These are phyloP conservation scores for Auricularia sp. DNA, from an alignment of 768 basidiomycete species.

Conservation along the genomic window DNA sequence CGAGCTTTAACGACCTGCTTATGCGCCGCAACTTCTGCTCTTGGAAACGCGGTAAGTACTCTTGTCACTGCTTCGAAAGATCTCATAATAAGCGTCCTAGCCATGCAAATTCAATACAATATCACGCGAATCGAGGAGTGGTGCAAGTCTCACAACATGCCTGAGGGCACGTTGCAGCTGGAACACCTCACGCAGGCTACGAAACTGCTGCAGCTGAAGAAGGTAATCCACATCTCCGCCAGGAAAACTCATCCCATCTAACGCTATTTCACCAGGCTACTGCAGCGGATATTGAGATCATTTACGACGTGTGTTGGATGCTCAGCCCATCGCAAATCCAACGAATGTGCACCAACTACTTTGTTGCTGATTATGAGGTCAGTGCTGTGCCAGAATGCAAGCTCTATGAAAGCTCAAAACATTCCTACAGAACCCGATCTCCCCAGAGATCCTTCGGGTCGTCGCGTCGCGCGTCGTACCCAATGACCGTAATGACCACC, in stretches of 20 bases:
- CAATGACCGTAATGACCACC: constrained; percentile 93
- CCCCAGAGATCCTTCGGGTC: constrained; percentile 91
- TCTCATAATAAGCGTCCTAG: constrained; percentile 32
- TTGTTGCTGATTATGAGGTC: constrained; percentile 98
- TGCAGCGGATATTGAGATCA: constrained; percentile 93
- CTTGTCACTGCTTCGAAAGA: not conserved
- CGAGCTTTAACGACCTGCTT: constrained; percentile 94
- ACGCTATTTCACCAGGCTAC: constrained; percentile 50
- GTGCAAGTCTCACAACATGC: constrained; percentile 99
- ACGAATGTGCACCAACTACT: constrained; percentile 98
- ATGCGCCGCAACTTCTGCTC: constrained; percentile 99
- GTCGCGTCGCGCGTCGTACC: constrained; percentile 93
- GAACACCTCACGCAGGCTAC: constrained; percentile 99
- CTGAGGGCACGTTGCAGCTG: constrained; percentile 91
- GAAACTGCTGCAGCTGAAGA: constrained; percentile 94
- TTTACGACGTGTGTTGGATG: constrained; percentile 99
- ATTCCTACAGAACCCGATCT: constrained; percentile 73
- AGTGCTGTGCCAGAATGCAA: constrained; percentile 11
- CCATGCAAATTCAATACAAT: constrained; percentile 99
- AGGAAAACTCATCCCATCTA: not conserved
- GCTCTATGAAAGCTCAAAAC: not conserved
- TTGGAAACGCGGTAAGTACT: constrained; percentile 87
- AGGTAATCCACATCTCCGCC: constrained; percentile 38
- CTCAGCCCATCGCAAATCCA: constrained; percentile 98
- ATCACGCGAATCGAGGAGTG: constrained; percentile 96